phyloP scores from a whole-genome alignment of 257 asterid species.

The Vinca minor region DNA sequence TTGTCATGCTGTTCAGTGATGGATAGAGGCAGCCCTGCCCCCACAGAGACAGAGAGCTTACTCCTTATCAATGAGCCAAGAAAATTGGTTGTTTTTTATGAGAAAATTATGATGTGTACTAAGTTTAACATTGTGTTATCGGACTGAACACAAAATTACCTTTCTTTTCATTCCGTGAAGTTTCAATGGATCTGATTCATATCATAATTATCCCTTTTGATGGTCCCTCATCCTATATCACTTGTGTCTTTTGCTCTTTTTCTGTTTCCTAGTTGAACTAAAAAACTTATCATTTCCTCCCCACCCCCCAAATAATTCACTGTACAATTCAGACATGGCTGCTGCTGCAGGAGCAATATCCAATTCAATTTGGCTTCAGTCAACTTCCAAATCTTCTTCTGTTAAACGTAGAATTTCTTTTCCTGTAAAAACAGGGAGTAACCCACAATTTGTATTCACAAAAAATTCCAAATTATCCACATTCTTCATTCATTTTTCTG shows the following conservation, averaged over 20 bases:
- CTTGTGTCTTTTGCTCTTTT: background rate
- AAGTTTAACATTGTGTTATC: too few species aligned
- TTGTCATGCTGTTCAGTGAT: background rate
- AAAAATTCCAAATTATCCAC: slow-evolving; percentile 16
- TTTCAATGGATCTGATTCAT: too few species aligned
- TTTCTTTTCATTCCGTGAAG: too few species aligned
- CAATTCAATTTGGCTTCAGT: slow-evolving; percentile 21
- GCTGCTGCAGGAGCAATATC: slow-evolving; percentile 28
- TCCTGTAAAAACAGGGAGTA: slow-evolving; percentile 19
- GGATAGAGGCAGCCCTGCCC: background rate
- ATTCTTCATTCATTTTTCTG: slow-evolving; percentile 20
- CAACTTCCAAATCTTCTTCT: slow-evolving; percentile 17
- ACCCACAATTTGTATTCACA: slow-evolving; percentile 9
- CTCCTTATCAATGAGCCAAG: slow-evolving; percentile 8
- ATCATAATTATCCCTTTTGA: too few species aligned
- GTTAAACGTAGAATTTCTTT: slow-evolving; percentile 22
- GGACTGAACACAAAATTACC: too few species aligned
- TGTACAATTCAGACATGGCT: slow-evolving; percentile 34
- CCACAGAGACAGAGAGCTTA: background rate
- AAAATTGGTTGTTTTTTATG: background rate
- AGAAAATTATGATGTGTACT: too few species aligned
- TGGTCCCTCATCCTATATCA: background rate
- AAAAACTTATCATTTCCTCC: background rate
- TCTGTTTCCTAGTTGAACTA: background rate
- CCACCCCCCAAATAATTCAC: background rate